Conservation (phyloP, 2,329 filamentous ascomycete species). For the Apiospora pterosperma region DNA sequence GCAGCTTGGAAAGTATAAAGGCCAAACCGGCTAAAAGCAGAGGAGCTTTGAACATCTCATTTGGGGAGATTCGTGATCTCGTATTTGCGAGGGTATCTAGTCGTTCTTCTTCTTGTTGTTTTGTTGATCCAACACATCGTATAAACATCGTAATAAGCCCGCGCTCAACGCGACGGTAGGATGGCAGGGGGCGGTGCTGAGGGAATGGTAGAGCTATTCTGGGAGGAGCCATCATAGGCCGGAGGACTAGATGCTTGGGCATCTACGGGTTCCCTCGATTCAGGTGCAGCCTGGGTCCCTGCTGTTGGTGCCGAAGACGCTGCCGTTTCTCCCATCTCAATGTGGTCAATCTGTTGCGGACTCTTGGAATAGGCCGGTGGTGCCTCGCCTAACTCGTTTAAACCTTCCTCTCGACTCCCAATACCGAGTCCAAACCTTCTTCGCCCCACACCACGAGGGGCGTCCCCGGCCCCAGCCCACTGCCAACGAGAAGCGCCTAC, state of each 20-base stretch:
- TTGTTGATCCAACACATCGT: neutral
- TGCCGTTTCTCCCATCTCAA: neutral
- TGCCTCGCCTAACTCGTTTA: slow-evolving; percentile 30
- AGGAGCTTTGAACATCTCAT: neutral
- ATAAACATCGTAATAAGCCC: neutral
- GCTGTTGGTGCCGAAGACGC: neutral
- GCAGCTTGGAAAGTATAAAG: neutral
- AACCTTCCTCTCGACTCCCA: slow-evolving; percentile 24
- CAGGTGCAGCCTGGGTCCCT: neutral
- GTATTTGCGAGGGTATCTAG: neutral
- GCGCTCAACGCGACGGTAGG: neutral
- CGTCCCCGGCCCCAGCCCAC: slow-evolving; percentile 4
- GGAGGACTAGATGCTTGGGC: neutral
- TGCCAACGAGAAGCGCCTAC: slow-evolving; percentile 10
- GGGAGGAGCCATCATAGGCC: neutral
- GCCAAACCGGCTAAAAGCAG: neutral
- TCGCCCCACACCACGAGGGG: slow-evolving; percentile 1
- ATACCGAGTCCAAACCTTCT: slow-evolving; percentile 13
- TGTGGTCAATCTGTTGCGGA: slow-evolving; percentile 14
- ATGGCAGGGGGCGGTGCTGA: neutral
- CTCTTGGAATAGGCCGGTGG: slow-evolving; percentile 25
- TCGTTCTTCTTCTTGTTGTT: neutral
- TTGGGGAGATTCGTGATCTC: neutral
- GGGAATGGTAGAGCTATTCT: neutral
- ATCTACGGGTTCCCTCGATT: neutral